Evolutionary conservation across 352 stramenopile species (phyloP).

Genomic region (Phytophthora palmivora): DNA sequence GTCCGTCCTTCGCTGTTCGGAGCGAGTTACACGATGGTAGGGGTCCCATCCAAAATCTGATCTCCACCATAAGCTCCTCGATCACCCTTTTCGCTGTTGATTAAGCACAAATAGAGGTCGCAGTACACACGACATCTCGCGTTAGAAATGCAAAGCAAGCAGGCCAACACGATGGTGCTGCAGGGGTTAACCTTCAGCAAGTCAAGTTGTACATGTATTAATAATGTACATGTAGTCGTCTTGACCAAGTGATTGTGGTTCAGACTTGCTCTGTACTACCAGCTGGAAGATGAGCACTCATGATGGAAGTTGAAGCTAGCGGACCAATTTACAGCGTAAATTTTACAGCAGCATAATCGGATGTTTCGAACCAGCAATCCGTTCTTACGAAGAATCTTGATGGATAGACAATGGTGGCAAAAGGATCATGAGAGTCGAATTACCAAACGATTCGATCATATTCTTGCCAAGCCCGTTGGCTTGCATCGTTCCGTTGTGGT

Average conservation of each 20-base stretch:
- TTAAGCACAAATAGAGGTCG: neutral
- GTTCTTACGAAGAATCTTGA: no score
- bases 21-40: slow-evolving; percentile 1
- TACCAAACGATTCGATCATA: no score
- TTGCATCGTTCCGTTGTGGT: no score
- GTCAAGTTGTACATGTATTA: neutral
- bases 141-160: slow-evolving; percentile 25
- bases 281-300: slow-evolving; percentile 2
- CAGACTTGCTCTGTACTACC: slow-evolving; percentile 8
- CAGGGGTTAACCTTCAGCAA: no score
- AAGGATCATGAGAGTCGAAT: no score
- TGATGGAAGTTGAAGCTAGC: slow-evolving; percentile 1
- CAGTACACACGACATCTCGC: slow-evolving; percentile 3
- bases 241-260: neutral
- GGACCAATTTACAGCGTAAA: neutral
- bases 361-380: no score
- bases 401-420: no score
- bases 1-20: slow-evolving; percentile 6
- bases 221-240: neutral
- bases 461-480: no score
- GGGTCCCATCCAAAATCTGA: slow-evolving; percentile 19
- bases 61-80: slow-evolving; percentile 3
- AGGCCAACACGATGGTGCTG: slow-evolving; percentile 21
- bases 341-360: neutral
- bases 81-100: neutral